Conservation (phyloP, 805 yeast genomes). For the Pichia deserticola region DNA sequence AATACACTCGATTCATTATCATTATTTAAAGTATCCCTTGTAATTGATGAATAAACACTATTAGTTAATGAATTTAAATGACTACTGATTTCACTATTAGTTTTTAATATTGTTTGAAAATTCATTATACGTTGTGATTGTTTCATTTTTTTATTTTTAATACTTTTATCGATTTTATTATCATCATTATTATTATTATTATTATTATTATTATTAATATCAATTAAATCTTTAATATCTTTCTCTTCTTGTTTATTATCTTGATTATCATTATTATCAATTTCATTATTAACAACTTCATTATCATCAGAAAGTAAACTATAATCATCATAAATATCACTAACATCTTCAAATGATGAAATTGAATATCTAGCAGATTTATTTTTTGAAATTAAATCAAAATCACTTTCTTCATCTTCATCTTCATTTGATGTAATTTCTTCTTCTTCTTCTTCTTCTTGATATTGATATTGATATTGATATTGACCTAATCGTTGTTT, state of each 20-base stretch:
- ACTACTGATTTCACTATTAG: neutral
- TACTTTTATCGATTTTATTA: too few species aligned
- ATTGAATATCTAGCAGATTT: neutral
- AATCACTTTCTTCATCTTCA: neutral
- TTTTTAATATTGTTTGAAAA: conserved; percentile 6
- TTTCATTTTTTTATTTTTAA: neutral
- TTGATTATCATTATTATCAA: neutral
- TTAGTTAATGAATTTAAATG: neutral
- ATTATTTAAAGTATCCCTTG: neutral
- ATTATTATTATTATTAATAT: neutral
- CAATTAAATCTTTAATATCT: neutral
- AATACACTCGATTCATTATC: neutral
- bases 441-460: neutral
- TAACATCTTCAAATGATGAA: neutral
- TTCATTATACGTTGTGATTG: conserved; percentile 4
- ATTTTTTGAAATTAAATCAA: neutral
- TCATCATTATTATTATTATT: neutral
- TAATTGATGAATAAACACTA: neutral
- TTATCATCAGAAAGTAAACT: conserved; percentile 1
- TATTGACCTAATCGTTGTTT: too few species aligned
- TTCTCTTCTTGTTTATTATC: neutral
- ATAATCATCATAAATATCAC: conserved; percentile 5
- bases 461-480: too few species aligned
- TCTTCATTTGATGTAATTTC: conserved; percentile 4
- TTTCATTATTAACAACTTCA: neutral